Evolutionary conservation across 2,329 filamentous ascomycete species (phyloP), one percentile per base, ranked within the genome.

Genomic region (Ascochyta koolunga): DNA sequence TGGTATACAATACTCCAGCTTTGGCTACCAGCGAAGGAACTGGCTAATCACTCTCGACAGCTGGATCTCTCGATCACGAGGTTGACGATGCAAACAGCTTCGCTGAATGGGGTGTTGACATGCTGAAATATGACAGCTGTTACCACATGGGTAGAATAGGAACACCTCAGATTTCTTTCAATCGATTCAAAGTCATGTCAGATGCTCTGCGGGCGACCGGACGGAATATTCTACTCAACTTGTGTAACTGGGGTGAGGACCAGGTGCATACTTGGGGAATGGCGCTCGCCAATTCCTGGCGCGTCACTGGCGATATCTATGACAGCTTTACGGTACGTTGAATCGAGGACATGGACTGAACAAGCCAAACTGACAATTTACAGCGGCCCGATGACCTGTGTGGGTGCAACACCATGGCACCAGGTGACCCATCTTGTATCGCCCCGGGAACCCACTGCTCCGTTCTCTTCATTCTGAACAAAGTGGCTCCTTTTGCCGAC

Each of bases 41-140:
- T 29, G 8, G 43, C 29, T 32, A 9, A 45, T 24, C 8, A 10
- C 4, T 1, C 2, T 27, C 8, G 21, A 27, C 27, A 66, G 64
- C 59, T 16, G 67, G 66, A 8, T 70, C 67, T 4, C 56, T 69
- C 5, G 66, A 66, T 13, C 61, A 65, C 29, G 67, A 69, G 19
- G 42, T 56, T 19, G 56, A 68, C 8, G 66, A 70, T 56, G 67
- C 66, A 15, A 57, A 67, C 18, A 64, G 61, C 25, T 68, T 65
- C 32, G 66, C 67, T 3, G 56, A 53, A 15, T 74, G 71, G 71
- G 72, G 69, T 5, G 62, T 74, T 22, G 72, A 74, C 33, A 73
- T 69, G 56, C 58, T 72, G 21, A 75, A 74, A 39, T 75, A 75
- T 24, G 72, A 74, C 57, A 73, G 68, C 54, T 75, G 72, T 60